Evolutionary conservation across 148 eudicot genomes (phyloP).

Genomic region (Rhododendron henanense): DNA sequence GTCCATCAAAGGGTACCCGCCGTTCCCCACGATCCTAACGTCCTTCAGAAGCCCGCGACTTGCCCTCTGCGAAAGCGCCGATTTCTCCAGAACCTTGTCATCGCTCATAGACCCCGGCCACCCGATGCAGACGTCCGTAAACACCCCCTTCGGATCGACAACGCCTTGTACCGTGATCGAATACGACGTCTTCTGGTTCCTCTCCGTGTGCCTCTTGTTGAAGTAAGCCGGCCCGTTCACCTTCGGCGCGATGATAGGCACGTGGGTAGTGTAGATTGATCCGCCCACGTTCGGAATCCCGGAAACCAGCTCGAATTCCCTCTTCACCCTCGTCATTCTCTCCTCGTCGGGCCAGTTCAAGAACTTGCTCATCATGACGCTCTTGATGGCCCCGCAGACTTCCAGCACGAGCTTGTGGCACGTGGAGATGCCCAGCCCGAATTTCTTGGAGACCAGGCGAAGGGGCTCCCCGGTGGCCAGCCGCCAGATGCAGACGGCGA

Average conservation of each 20-base stretch:
- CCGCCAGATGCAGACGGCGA: constrained; percentile 76
- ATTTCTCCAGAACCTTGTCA: constrained; percentile 51
- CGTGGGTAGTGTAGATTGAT: constrained; percentile 68
- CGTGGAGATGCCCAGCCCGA: constrained; percentile 75
- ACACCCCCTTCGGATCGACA: constrained; percentile 51
- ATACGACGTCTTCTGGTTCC: constrained; percentile 68
- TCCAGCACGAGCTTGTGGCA: constrained; percentile 73
- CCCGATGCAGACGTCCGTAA: constrained; percentile 66
- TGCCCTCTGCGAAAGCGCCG: constrained; percentile 48
- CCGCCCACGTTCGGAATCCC: constrained; percentile 69
- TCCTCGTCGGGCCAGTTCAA: constrained; percentile 66
- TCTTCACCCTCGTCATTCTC: constrained; percentile 19
- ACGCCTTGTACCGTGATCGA: constrained; percentile 70
- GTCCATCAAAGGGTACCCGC: constrained; percentile 50
- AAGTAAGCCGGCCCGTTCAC: constrained; percentile 44
- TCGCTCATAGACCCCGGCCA: constrained; percentile 81
- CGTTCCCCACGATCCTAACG: constrained; percentile 43
- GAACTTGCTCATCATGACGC: constrained; percentile 48
- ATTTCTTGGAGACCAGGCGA: constrained; percentile 57
- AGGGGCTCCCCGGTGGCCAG: constrained; percentile 81
- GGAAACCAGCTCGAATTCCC: constrained; percentile 32
- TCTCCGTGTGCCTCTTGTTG: constrained; percentile 73
- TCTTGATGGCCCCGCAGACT: constrained; percentile 57
- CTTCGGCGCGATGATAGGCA: constrained; percentile 77
- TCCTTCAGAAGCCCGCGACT: constrained; percentile 37